Percentiles rank a stretch among this genome's conserved stretches.
phyloP scores from a whole-genome alignment of 1,284 basidiomycete genomes.

The Lentinula novae-zelandiae region DNA sequence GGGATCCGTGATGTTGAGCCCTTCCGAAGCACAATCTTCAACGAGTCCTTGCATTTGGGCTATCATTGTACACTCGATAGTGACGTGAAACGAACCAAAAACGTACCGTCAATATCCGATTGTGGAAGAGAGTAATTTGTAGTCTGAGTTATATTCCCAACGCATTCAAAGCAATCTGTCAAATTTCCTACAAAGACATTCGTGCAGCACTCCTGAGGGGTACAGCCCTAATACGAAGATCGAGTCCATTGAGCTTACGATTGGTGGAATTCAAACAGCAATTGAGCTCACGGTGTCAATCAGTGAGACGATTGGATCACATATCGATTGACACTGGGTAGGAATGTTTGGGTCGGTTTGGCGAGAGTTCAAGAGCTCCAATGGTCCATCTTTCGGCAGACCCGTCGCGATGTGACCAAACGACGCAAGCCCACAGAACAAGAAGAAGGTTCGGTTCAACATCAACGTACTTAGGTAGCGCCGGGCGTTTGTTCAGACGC shows the following conservation, averaged over 20 bases:
- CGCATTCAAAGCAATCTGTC: slow-evolving; percentile 3
- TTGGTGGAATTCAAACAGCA: not conserved
- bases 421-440: not conserved
- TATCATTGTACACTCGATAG: not conserved
- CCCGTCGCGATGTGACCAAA: not conserved
- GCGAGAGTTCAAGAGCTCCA: not conserved
- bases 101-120: not conserved
- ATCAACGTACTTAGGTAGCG: too few relatives aligned
- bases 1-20: not conserved
- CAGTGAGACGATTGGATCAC: not conserved
- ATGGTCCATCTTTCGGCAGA: not conserved
- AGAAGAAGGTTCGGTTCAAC: not conserved
- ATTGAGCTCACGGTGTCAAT: not conserved
- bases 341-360: not conserved
- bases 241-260: not conserved
- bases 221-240: not conserved
- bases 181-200: not conserved
- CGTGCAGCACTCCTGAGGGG: slow-evolving; percentile 2
- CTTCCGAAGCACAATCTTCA: slow-evolving; percentile 2
- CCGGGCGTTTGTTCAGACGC: too few relatives aligned
- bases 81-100: not conserved
- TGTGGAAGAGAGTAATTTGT: slow-evolving; percentile 3
- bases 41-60: not conserved
- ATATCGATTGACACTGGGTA: slow-evolving; percentile 3
- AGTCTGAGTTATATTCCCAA: not conserved